Evolutionary conservation across 441 rosid genomes (phyloP).

Genomic region (Erodium texanum): DNA sequence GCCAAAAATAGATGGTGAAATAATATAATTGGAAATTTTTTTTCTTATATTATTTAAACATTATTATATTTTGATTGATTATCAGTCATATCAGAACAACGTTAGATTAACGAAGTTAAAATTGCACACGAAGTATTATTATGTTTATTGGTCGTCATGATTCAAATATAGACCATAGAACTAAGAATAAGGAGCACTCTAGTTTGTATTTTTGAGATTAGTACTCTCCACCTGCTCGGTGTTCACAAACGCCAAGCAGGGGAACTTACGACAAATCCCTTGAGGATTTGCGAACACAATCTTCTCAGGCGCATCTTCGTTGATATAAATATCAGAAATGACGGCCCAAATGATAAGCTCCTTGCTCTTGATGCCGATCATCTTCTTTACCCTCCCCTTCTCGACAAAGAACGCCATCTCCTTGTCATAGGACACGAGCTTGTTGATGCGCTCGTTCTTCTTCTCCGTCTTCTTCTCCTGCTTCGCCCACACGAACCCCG

Average conservation of each 20-base stretch:
- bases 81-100: too few relatives aligned
- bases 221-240: constrained; percentile 13
- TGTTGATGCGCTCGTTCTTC: constrained; percentile 35
- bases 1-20: too few relatives aligned
- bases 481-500: constrained; percentile 62
- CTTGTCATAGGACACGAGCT: constrained; percentile 41
- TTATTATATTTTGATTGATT: too few relatives aligned
- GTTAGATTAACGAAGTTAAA: too few relatives aligned
- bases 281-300: constrained; percentile 38
- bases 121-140: too few relatives aligned
- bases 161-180: too few relatives aligned
- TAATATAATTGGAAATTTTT: too few relatives aligned
- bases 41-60: too few relatives aligned
- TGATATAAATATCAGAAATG: constrained; percentile 39
- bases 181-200: too few relatives aligned
- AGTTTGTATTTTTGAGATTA: not conserved
- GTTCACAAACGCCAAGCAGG: constrained; percentile 43
- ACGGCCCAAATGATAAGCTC: constrained; percentile 57
- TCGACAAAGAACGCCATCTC: constrained; percentile 55
- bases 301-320: constrained; percentile 23
- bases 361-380: constrained; percentile 56
- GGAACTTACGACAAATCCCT: constrained; percentile 47
- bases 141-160: too few relatives aligned
- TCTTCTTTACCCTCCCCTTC: constrained; percentile 34
- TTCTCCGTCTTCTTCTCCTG: constrained; percentile 38